Evolutionary conservation across 345 rosid species (phyloP).

Genomic region (Luvunga scandens): DNA sequence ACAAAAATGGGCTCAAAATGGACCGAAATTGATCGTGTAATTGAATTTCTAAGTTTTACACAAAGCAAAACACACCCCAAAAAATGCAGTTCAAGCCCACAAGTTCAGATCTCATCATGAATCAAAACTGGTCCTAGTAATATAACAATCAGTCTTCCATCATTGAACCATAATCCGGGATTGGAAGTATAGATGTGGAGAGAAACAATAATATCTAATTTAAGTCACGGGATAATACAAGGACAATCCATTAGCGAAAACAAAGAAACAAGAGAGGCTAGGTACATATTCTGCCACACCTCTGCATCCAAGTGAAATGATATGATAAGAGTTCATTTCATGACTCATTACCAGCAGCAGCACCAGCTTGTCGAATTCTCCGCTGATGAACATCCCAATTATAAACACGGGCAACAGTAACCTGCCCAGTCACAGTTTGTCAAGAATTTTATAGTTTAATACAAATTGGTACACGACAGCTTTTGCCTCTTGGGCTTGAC

Average conservation of each 20-base stretch:
- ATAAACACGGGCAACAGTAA: constrained; percentile 79
- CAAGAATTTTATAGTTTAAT: background rate
- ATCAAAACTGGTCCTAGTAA: constrained; percentile 12
- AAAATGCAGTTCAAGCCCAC: background rate
- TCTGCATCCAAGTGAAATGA: background rate
- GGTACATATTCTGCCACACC: constrained; percentile 6
- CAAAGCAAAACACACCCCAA: background rate
- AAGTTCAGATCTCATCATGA: background rate
- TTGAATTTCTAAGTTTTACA: background rate
- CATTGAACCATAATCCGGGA: constrained; percentile 9
- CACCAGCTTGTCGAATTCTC: constrained; percentile 52
- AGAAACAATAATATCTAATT: background rate
- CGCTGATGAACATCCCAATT: constrained; percentile 95
- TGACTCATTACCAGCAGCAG: constrained; percentile 35
- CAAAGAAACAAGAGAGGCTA: constrained; percentile 11
- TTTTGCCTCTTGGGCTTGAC: background rate
- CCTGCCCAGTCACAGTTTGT: constrained; percentile 38
- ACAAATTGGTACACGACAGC: background rate
- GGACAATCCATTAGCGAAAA: constrained; percentile 5
- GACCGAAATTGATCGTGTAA: background rate
- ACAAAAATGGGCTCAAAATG: background rate
- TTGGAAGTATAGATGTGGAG: background rate
- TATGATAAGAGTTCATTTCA: constrained; percentile 18
- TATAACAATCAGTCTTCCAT: constrained; percentile 2
- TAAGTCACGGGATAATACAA: background rate